Conservation (phyloP, 1,284 basidiomycete genomes). For the Ganoderma lucidum region DNA sequence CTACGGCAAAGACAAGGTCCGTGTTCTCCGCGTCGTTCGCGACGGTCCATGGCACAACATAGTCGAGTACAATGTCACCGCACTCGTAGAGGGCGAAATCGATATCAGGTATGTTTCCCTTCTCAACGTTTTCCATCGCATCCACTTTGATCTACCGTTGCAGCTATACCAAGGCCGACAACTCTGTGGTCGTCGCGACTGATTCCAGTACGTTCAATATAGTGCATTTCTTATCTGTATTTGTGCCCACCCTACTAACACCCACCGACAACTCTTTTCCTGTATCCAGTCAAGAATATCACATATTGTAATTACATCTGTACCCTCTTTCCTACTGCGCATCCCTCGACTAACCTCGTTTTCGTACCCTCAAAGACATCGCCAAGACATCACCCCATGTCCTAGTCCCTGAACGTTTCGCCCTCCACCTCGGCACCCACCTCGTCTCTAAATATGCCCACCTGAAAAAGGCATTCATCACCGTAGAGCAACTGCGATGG, state of each 20-base stretch:
- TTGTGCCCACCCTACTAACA: background rate
- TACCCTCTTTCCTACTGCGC: background rate
- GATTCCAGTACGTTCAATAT: conserved; percentile 73
- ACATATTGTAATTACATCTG: conserved; percentile 68
- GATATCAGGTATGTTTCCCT: conserved; percentile 61
- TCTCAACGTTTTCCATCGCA: background rate
- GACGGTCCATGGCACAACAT: conserved; percentile 72
- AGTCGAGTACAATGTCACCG: conserved; percentile 83
- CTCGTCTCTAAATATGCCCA: conserved; percentile 88
- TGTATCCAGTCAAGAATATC: conserved; percentile 85
- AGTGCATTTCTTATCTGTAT: conserved; percentile 18
- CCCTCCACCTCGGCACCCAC: conserved; percentile 86
- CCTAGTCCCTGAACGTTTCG: conserved; percentile 86
- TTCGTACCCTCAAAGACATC: conserved; percentile 58
- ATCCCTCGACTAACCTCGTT: background rate
- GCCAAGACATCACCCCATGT: conserved; percentile 90
- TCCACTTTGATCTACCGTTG: background rate
- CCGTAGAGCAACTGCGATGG: conserved; percentile 89
- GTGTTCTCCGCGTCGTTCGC: conserved; percentile 87
- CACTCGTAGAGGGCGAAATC: conserved; percentile 85
- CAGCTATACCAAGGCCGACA: conserved; percentile 87
- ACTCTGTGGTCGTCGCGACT: conserved; percentile 86
- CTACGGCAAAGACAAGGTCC: conserved; percentile 89
- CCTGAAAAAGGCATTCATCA: conserved; percentile 78
- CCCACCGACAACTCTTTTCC: background rate